These are phyloP conservation scores for Psidium friedrichsthalianum DNA, from an alignment of 345 rosid species.

Conservation along the genomic window DNA sequence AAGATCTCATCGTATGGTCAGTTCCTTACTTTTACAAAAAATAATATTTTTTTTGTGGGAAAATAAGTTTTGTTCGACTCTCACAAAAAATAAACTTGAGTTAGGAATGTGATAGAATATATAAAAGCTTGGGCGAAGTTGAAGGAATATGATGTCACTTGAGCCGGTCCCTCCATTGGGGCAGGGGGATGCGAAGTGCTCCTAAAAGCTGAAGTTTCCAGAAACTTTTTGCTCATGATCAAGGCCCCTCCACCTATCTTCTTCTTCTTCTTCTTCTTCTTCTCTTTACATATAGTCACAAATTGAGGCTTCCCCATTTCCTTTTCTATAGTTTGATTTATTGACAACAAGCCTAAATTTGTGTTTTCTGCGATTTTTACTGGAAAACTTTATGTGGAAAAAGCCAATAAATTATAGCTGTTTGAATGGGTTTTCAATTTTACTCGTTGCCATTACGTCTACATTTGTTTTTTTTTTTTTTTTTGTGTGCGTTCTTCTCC, in stretches of 20 bases:
- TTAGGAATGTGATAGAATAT: background rate
- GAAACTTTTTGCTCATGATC: background rate
- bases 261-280: background rate
- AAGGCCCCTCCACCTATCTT: background rate
- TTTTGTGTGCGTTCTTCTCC: background rate
- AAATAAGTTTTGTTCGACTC: background rate
- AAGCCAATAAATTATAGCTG: background rate
- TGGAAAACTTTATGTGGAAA: background rate
- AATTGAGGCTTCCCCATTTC: background rate
- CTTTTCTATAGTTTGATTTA: background rate
- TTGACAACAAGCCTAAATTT: background rate
- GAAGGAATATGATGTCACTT: slow-evolving; percentile 8
- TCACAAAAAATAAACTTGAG: background rate
- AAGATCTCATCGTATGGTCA: background rate
- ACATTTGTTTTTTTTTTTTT: background rate
- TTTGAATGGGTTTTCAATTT: background rate
- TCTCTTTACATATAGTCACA: background rate
- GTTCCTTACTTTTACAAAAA: background rate
- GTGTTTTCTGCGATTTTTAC: background rate
- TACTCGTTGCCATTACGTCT: background rate
- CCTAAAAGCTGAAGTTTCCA: slow-evolving; percentile 21
- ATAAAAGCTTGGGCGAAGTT: background rate
- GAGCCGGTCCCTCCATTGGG: slow-evolving; percentile 12
- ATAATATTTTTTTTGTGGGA: background rate
- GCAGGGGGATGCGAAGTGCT: slow-evolving; percentile 17